Evolutionary conservation across 371 early-diverging fungal genomes (phyloP).

Genomic region (Batkoa obscura): DNA sequence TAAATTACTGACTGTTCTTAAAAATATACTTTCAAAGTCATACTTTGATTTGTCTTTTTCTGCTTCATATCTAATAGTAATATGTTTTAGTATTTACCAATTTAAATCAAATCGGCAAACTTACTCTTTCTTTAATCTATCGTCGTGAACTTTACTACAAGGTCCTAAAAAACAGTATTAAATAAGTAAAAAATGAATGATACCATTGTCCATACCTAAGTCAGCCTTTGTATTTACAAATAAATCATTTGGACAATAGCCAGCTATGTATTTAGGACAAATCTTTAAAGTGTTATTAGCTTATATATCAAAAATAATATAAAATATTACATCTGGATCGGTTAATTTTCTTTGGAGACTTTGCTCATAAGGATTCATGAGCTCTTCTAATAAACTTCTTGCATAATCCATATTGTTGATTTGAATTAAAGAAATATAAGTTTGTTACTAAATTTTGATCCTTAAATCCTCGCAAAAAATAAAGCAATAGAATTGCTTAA

Average conservation of each 20-base stretch:
- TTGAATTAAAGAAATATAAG: neutral
- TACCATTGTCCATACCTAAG: constrained; percentile 23
- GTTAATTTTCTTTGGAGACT: constrained; percentile 40
- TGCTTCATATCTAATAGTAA: constrained; percentile 28
- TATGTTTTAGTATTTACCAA: neutral
- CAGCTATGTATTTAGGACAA: constrained; percentile 69
- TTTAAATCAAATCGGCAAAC: constrained; percentile 28
- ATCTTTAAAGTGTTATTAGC: constrained; percentile 23
- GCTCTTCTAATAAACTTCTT: constrained; percentile 53
- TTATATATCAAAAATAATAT: constrained; percentile 49
- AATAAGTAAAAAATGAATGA: neutral
- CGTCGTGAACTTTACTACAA: constrained; percentile 64
- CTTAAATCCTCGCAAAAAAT: too few species aligned
- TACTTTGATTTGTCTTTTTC: constrained; percentile 38
- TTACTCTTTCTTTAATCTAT: constrained; percentile 46
- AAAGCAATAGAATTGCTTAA: too few species aligned
- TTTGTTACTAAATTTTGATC: too few species aligned
- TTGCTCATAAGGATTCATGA: constrained; percentile 55
- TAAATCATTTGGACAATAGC: constrained; percentile 66
- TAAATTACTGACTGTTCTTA: constrained; percentile 44
- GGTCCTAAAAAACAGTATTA: constrained; percentile 19
- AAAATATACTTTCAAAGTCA: constrained; percentile 58
- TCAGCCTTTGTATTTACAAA: constrained; percentile 81
- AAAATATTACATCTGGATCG: constrained; percentile 31
- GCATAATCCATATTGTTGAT: constrained; percentile 30